Base-by-base conservation (phyloP, 164 flowering plant genomes). In the Liriodendron chinense region DNA sequence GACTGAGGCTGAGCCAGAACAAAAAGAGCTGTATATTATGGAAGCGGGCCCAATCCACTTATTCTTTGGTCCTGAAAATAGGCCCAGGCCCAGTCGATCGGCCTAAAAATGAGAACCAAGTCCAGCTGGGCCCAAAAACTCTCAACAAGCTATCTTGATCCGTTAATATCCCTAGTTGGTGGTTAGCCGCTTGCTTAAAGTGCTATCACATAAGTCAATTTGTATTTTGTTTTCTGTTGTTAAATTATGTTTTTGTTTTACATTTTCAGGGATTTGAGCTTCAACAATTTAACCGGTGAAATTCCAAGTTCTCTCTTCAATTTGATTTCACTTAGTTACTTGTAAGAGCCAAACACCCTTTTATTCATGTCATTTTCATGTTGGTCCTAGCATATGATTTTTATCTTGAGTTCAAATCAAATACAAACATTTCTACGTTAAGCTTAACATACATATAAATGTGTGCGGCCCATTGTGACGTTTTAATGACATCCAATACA, bases 1-100 rank as follows among this genome's bases (percentile, higher is more conserved):
- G 16, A 76, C 74, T 62, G 78, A 76, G 47, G 61, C 74, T 64
- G 78, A 74, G 18, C 74, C 23, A 26, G 16, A 70, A 47, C 78
- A 69, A 24, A 49, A 25, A 25, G 24, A 74, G 16, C 59, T 76
- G 23, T 69, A 70, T 24, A 76, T 63, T 64, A 28, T 76, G 74
- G 63, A 49, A 34, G 43, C 6, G 43, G 43, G 43, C 43, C 43
- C 43, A 34, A 34, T 59, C 62, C 26, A 5, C 69, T 76, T 49
- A 10, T 62, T 64, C 3, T 7, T 24, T 76, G 70, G 74, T 76
- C 63, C 47, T 74, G 7, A 59, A 61, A 12, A 24, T 49, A 21
- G 14, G 12, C 9, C 12, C 67, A 64, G 9, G 9, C 24, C 23
- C 66, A 24, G 34, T 22, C 3, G 0, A 9, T 64, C 13, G 13